A percentile compares a stretch with the other conserved stretches of the same genome.
Evolutionary conservation across 805 yeast genomes (phyloP).

Genomic region (Wickerhamomyces bovis): DNA sequence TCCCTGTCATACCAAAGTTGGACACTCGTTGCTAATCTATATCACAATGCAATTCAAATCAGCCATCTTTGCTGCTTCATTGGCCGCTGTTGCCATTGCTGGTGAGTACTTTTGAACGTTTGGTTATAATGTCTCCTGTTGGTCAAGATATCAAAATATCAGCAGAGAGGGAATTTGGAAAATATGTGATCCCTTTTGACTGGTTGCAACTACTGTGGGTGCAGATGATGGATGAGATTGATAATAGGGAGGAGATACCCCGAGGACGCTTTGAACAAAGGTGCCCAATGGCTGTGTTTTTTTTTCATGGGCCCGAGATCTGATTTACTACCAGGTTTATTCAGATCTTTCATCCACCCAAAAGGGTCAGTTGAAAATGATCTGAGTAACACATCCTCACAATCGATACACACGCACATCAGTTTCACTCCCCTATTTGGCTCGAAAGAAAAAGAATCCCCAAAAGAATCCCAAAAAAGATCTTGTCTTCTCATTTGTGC

Average conservation of each 20-base stretch:
- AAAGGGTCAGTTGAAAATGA: not conserved
- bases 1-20: not conserved
- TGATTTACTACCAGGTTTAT: not conserved
- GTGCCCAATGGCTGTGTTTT: too few relatives aligned
- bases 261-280: too few relatives aligned
- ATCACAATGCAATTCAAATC: constrained; percentile 52
- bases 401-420: too few relatives aligned
- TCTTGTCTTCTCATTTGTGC: not conserved
- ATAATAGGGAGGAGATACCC: too few relatives aligned
- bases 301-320: too few relatives aligned
- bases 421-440: too few relatives aligned
- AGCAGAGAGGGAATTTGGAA: not conserved
- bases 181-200: too few relatives aligned
- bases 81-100: constrained; percentile 42
- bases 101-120: constrained; percentile 27
- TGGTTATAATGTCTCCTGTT: not conserved
- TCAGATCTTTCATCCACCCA: not conserved
- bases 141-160: not conserved
- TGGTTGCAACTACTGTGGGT: too few relatives aligned
- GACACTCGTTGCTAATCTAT: not conserved
- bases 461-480: too few relatives aligned
- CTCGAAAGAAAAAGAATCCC: too few relatives aligned
- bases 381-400: too few relatives aligned
- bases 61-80: constrained; percentile 41
- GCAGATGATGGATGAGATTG: too few relatives aligned